These are phyloP conservation scores for Gremmenia infestans DNA, from an alignment of 2,329 filamentous ascomycete genomes.

Conservation along the genomic window DNA sequence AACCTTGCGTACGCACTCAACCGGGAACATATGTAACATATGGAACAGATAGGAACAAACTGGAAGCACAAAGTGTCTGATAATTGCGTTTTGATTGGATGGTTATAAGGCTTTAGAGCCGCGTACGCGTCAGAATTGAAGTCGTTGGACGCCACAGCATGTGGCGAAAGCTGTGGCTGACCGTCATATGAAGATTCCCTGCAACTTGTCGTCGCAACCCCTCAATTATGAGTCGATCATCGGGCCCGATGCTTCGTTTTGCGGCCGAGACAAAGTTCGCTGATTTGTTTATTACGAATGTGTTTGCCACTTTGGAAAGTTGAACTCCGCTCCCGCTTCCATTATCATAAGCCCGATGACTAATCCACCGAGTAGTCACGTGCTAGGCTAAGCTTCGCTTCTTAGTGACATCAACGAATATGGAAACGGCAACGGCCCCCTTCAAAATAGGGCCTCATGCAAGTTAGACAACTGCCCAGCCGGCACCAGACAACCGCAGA, in stretches of 20 bases:
- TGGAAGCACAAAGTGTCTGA: conserved; percentile 2
- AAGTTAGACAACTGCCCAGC: too few relatives aligned
- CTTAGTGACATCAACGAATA: neutral
- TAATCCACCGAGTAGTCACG: neutral
- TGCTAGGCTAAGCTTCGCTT: neutral
- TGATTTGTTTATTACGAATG: neutral
- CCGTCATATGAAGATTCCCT: conserved; percentile 2
- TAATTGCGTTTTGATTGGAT: conserved; percentile 7
- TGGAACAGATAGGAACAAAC: conserved; percentile 15
- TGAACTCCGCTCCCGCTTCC: neutral
- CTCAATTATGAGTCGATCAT: conserved; percentile 4
- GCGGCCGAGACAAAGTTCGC: neutral
- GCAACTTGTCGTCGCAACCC: conserved; percentile 21
- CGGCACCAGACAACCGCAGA: neutral
- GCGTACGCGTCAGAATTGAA: conserved; percentile 5
- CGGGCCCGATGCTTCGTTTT: neutral
- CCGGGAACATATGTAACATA: neutral
- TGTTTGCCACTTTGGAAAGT: neutral
- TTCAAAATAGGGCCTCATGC: neutral
- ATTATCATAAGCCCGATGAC: too few relatives aligned
- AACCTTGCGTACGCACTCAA: conserved; percentile 8
- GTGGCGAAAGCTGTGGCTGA: conserved; percentile 11
- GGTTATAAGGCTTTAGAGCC: conserved; percentile 6
- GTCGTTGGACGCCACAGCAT: conserved; percentile 7
- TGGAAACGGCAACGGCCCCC: neutral